phyloP scores from a whole-genome alignment of 2,329 filamentous ascomycete genomes.

The Colletotrichum magnum region DNA sequence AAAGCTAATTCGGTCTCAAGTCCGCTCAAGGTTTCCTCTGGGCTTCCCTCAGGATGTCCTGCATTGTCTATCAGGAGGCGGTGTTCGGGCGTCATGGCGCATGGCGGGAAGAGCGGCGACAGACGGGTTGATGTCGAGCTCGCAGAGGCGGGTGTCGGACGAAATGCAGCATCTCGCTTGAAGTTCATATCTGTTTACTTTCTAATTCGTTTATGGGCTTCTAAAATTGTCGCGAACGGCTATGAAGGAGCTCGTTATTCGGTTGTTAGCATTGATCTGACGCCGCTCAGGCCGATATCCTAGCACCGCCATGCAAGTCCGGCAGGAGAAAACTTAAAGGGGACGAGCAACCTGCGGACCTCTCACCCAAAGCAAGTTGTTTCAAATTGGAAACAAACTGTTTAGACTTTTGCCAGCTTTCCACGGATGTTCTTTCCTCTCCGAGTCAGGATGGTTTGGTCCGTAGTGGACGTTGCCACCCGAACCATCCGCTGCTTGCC shows the following conservation, averaged over 20 bases:
- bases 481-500: not conserved
- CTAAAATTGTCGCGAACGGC: not conserved
- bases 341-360: not conserved
- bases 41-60: slow-evolving; percentile 17
- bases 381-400: slow-evolving; percentile 35
- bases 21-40: slow-evolving; percentile 21
- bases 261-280: slow-evolving; percentile 22
- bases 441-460: slow-evolving; percentile 19
- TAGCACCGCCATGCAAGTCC: slow-evolving; percentile 24
- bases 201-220: not conserved
- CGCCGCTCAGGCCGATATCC: slow-evolving; percentile 29
- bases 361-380: slow-evolving; percentile 12
- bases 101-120: not conserved
- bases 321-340: slow-evolving; percentile 11
- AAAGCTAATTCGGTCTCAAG: slow-evolving; percentile 39
- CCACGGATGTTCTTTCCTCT: not conserved
- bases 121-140: not conserved
- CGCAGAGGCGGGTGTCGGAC: slow-evolving; percentile 1
- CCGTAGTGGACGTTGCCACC: slow-evolving; percentile 6
- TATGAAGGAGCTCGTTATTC: not conserved
- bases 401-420: slow-evolving; percentile 1
- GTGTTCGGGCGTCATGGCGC: slow-evolving; percentile 22
- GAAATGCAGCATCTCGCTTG: not conserved
- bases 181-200: not conserved
- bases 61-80: slow-evolving; percentile 14